These are phyloP conservation scores for Lumnitzera littorea DNA, from an alignment of 345 rosid species.

Conservation along the genomic window DNA sequence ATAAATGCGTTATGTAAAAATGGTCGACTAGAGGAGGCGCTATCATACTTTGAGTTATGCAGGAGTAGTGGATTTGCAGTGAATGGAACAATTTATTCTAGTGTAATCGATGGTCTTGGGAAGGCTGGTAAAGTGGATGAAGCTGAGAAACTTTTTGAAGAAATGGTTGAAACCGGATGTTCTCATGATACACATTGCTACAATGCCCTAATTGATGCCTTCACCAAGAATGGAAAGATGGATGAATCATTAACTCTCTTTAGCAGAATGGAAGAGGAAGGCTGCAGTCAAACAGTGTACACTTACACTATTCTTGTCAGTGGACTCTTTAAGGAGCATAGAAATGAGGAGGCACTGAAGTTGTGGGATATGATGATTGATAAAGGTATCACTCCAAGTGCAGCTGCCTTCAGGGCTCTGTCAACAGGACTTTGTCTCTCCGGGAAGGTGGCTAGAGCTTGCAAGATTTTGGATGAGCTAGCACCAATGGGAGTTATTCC, in stretches of 20 bases:
- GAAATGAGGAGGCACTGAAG: constrained; percentile 74
- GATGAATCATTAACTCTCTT: constrained; percentile 58
- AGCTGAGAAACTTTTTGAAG: constrained; percentile 68
- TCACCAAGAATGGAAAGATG: constrained; percentile 47
- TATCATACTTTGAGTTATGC: constrained; percentile 42
- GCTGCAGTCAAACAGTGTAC: constrained; percentile 68
- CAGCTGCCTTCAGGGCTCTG: constrained; percentile 70
- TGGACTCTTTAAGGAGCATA: constrained; percentile 56
- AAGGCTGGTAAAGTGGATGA: constrained; percentile 72
- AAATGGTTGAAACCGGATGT: constrained; percentile 63
- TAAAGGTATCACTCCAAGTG: constrained; percentile 75
- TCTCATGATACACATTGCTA: constrained; percentile 73
- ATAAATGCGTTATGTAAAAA: constrained; percentile 69
- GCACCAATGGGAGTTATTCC: constrained; percentile 79
- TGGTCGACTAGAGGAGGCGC: constrained; percentile 70
- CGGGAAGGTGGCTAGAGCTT: constrained; percentile 84
- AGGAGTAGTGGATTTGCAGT: constrained; percentile 39
- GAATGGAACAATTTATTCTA: constrained; percentile 64
- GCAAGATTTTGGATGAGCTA: constrained; percentile 78
- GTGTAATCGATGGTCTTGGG: constrained; percentile 84
- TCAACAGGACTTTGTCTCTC: constrained; percentile 75
- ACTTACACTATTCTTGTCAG: constrained; percentile 64
- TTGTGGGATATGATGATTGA: constrained; percentile 82
- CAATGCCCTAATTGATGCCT: constrained; percentile 69
- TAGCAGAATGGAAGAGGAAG: constrained; percentile 72